Evolutionary conservation across 192 early-diverging fungal genomes (phyloP).

Genomic region (Entophlyctis luteolus): DNA sequence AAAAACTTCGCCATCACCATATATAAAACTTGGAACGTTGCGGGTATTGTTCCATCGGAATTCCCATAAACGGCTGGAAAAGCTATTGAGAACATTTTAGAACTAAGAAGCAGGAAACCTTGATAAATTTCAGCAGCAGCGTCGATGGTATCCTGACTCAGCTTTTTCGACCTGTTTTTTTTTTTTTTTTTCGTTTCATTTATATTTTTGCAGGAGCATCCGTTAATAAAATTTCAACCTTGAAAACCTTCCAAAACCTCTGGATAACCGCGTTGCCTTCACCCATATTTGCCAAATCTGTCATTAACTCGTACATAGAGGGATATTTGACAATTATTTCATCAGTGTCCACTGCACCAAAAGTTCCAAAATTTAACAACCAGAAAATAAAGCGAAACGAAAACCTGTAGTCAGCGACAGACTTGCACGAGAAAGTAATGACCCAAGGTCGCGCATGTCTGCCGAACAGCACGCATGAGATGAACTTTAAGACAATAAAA

Average conservation of each 20-base stretch:
- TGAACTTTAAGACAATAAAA: background rate
- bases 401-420: slow-evolving; percentile 77
- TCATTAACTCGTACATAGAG: slow-evolving; percentile 83
- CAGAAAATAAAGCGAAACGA: background rate
- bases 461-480: background rate
- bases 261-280: slow-evolving; percentile 84
- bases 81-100: background rate
- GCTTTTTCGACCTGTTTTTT: slow-evolving; percentile 18
- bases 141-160: slow-evolving; percentile 75
- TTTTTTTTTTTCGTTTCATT: too few species aligned
- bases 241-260: slow-evolving; percentile 47
- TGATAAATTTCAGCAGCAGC: slow-evolving; percentile 85
- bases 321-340: slow-evolving; percentile 89
- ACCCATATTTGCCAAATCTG: slow-evolving; percentile 88
- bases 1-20: slow-evolving; percentile 33
- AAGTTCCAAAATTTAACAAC: background rate
- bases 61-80: slow-evolving; percentile 78
- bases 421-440: slow-evolving; percentile 74
- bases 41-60: slow-evolving; percentile 81
- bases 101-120: slow-evolving; percentile 39
- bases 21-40: slow-evolving; percentile 77
- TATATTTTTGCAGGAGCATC: too few species aligned
- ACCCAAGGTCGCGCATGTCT: slow-evolving; percentile 73
- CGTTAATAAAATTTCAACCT: too few species aligned
- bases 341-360: slow-evolving; percentile 73